These are phyloP conservation scores for Setomelanomma holmii DNA, from an alignment of 2,329 filamentous ascomycete species.

Conservation along the genomic window DNA sequence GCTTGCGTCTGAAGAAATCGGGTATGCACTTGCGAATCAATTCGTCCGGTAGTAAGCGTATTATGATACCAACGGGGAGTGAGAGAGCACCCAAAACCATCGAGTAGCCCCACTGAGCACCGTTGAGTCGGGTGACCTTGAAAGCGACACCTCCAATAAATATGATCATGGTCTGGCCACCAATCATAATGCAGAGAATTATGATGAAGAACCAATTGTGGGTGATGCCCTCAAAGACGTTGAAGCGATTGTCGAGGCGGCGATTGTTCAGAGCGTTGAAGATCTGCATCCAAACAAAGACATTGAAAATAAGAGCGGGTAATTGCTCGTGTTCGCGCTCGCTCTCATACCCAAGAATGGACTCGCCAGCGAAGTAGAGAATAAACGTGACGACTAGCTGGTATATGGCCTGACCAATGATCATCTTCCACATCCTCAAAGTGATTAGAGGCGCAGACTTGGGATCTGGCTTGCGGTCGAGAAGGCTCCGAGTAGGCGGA, in stretches of 20 bases:
- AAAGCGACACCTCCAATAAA: conserved; percentile 86
- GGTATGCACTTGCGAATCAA: conserved; percentile 58
- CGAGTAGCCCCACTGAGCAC: conserved; percentile 86
- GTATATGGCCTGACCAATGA: conserved; percentile 88
- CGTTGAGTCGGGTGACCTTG: conserved; percentile 72
- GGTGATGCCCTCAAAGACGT: conserved; percentile 88
- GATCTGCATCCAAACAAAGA: conserved; percentile 99
- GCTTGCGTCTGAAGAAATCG: conserved; percentile 51
- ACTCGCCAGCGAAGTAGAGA: conserved; percentile 76
- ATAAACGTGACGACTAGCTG: conserved; percentile 81
- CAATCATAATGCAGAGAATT: conserved; percentile 88
- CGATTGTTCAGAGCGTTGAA: conserved; percentile 99
- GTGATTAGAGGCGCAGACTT: conserved; percentile 82
- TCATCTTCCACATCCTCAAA: conserved; percentile 98
- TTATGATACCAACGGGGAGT: conserved; percentile 79
- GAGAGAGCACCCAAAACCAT: conserved; percentile 85
- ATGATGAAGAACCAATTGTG: conserved; percentile 88
- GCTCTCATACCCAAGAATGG: conserved; percentile 66
- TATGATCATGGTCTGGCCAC: conserved; percentile 87
- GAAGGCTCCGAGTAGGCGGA: conserved; percentile 80
- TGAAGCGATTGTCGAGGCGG: conserved; percentile 91
- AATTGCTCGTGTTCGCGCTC: conserved; percentile 59
- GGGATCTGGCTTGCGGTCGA: conserved; percentile 79
- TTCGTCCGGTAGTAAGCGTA: conserved; percentile 83
- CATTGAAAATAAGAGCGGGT: conserved; percentile 91